Percentiles rank a stretch among this genome's conserved stretches.
Evolutionary conservation across 2,329 filamentous ascomycete genomes (phyloP).

Genomic region (Cercospora berteroae): DNA sequence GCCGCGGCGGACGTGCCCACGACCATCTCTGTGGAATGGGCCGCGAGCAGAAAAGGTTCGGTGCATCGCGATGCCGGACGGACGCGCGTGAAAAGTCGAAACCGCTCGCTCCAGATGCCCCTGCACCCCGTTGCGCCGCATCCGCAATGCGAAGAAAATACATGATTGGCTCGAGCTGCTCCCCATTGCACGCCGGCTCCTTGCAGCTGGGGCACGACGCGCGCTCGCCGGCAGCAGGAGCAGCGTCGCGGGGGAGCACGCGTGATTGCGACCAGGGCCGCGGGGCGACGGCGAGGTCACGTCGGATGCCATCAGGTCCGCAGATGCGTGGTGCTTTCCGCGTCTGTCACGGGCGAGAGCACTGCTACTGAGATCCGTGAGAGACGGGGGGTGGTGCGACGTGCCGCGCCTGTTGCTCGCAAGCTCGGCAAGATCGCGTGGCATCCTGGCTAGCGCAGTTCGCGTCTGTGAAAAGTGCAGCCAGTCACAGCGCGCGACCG

Average conservation of each 20-base stretch:
- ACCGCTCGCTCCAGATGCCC: background rate
- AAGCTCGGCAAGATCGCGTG: slow-evolving; percentile 3
- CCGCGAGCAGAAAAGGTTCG: slow-evolving; percentile 7
- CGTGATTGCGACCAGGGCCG: background rate
- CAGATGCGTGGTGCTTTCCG: background rate
- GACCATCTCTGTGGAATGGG: background rate
- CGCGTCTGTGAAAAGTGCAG: background rate
- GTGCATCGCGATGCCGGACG: slow-evolving; percentile 11
- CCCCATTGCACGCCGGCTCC: background rate
- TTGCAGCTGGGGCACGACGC: background rate
- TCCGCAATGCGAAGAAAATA: background rate
- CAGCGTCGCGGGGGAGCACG: background rate
- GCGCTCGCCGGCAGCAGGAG: background rate
- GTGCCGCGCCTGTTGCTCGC: background rate
- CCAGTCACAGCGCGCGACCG: background rate
- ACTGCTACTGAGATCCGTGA: background rate
- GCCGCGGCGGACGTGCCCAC: background rate
- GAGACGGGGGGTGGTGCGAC: background rate
- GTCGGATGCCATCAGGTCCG: background rate
- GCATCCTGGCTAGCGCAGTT: background rate
- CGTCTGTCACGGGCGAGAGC: background rate
- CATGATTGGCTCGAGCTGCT: background rate
- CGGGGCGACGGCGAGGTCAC: background rate
- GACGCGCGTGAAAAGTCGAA: background rate
- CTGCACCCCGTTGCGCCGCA: background rate